Base-by-base conservation (phyloP, 176 grass and related monocot genomes). In the Triticum turgidum region DNA sequence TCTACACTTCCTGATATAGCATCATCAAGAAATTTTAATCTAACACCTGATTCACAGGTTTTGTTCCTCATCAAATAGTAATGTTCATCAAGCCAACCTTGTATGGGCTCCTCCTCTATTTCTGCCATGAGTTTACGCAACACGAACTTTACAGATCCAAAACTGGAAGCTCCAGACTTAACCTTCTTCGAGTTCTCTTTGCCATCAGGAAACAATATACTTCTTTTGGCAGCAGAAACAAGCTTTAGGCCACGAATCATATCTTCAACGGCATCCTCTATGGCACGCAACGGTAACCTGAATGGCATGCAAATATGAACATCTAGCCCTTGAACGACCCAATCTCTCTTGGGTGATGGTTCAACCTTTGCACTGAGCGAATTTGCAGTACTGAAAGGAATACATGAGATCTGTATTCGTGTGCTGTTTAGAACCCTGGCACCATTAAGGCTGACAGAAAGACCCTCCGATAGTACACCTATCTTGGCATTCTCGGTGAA, bases 401-500 rank as follows among this genome's bases (percentile, higher is more conserved):
- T 91, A 88, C 94, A 92, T 9, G 97, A 99, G 73, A 99, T 88
- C 62, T 99, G 97, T 87, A 96, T 89, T 17, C 94, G 94, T 21
- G 88, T 99, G 86, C 97, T 94, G 85, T 90, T 99, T 69, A 99
- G 83, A 88, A 99, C 87, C 84, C 94, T 96, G 79, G 94, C 87
- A 73, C 89, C 94, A 90, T 99, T 99, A 73, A 99, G 87, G 84
- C 80, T 73, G 72, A 99, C 89, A 87, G 89, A 93, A 83, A 99
- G 89, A 18, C 97, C 97, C 85, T 99, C 97, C 65, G 91, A 89
- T 78, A 99, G 73, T 76, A 96, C 78, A 85, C 97, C 97, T 88
- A 99, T 99, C 80, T 94, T 96, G 65, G 85, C 92, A 94, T 99
- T 93, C 92, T 99, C 97, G 20, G 97, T 94, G 80, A 99, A 99